Evolutionary conservation across 495 filamentous ascomycete species (phyloP).

Genomic region (Penicillium samsonianum): DNA sequence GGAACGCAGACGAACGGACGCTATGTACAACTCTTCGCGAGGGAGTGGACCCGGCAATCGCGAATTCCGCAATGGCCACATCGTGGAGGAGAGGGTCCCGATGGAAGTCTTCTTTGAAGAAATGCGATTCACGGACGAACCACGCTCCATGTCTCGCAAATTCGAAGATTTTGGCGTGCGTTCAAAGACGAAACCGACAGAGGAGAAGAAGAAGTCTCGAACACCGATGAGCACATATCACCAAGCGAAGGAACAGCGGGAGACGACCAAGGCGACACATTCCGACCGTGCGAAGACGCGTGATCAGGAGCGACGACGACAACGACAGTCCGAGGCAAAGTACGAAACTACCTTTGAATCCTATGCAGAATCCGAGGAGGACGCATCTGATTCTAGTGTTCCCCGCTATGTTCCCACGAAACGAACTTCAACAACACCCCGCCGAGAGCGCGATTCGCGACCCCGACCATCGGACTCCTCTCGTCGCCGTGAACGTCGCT

Average conservation of each 20-base stretch:
- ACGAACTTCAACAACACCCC: constrained; percentile 3
- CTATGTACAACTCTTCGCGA: constrained; percentile 24
- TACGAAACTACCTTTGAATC: constrained; percentile 24
- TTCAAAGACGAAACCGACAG: constrained; percentile 30
- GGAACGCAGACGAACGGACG: constrained; percentile 39
- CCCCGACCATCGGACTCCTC: constrained; percentile 21
- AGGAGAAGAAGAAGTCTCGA: constrained; percentile 44
- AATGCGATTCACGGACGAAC: constrained; percentile 38
- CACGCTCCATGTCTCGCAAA: constrained; percentile 43
- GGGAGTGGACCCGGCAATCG: constrained; percentile 30
- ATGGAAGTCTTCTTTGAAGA: constrained; percentile 45
- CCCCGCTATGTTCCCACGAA: not conserved
- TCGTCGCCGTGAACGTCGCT: constrained; percentile 22
- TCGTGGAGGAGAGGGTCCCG: constrained; percentile 51
- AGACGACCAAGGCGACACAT: constrained; percentile 34
- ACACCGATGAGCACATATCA: constrained; percentile 28
- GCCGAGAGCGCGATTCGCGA: constrained; percentile 21
- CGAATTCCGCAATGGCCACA: constrained; percentile 48
- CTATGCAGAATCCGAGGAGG: constrained; percentile 39
- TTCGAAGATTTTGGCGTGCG: constrained; percentile 43
- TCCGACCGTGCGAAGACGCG: constrained; percentile 45
- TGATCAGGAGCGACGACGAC: constrained; percentile 54
- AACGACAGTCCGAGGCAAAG: constrained; percentile 52
- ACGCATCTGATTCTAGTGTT: constrained; percentile 33
- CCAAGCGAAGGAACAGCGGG: constrained; percentile 36